These are phyloP conservation scores for Nicotiana paniculata DNA, from an alignment of 257 asterid species.

Conservation along the genomic window DNA sequence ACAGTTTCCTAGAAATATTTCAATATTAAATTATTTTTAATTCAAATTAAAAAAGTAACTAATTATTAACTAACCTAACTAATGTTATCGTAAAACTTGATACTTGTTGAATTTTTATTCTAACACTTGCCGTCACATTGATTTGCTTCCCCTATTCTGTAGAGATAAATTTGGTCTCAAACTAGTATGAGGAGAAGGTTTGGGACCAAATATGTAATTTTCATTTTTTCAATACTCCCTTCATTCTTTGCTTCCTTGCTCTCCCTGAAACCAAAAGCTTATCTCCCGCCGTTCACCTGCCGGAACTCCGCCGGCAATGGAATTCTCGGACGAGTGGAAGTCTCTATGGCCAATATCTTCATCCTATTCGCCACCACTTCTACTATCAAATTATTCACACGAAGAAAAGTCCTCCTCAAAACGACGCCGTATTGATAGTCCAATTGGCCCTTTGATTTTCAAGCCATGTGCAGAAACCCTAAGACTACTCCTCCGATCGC, in stretches of 20 bases:
- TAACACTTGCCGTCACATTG: no score
- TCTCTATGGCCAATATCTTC: constrained; percentile 47
- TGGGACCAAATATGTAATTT: not conserved
- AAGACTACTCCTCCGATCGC: constrained; percentile 31
- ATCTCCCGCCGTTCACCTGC: not conserved
- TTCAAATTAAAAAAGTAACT: no score
- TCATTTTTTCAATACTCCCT: not conserved
- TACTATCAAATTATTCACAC: constrained; percentile 17
- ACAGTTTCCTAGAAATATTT: no score
- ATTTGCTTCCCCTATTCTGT: not conserved
- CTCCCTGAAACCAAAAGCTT: not conserved
- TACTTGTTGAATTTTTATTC: no score
- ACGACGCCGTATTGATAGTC: constrained; percentile 10
- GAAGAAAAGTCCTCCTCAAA: constrained; percentile 2
- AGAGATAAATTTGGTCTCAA: not conserved
- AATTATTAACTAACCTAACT: no score
- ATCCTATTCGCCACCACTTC: constrained; percentile 44
- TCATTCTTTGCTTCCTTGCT: not conserved
- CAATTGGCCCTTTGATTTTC: constrained; percentile 53
- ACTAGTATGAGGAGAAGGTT: not conserved
- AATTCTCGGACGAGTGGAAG: constrained; percentile 60
- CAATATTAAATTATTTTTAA: no score
- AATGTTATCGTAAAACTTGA: no score
- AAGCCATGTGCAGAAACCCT: constrained; percentile 26
- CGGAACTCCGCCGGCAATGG: constrained; percentile 9